Conservation (phyloP, 2,329 filamentous ascomycete genomes). For the Aschersonia sp. region DNA sequence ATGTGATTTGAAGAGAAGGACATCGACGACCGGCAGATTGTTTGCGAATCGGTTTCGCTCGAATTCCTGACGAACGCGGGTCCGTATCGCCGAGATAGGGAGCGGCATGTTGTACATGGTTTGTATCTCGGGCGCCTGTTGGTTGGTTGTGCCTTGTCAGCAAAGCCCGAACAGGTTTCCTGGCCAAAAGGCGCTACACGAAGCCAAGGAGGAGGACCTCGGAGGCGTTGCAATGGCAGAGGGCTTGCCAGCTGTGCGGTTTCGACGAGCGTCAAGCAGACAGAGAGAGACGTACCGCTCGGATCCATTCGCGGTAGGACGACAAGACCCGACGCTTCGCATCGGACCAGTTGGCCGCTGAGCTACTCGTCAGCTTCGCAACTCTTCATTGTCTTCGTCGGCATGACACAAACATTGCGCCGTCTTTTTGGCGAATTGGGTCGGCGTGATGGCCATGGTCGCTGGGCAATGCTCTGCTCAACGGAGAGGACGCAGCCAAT, state of each 20-base stretch:
- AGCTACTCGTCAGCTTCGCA: slow-evolving; percentile 19
- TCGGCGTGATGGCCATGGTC: slow-evolving; percentile 80
- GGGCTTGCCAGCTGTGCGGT: too few relatives aligned
- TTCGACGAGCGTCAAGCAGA: not conserved
- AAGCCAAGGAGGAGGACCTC: not conserved
- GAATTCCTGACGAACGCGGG: slow-evolving; percentile 92
- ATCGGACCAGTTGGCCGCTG: slow-evolving; percentile 81
- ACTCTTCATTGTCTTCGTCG: not conserved
- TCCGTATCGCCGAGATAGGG: slow-evolving; percentile 74
- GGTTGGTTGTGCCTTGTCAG: slow-evolving; percentile 20
- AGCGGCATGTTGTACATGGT: slow-evolving; percentile 91
- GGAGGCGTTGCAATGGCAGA: not conserved
- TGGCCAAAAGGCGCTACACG: not conserved
- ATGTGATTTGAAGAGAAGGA: slow-evolving; percentile 80
- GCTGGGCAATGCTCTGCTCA: slow-evolving; percentile 20
- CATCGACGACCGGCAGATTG: slow-evolving; percentile 76
- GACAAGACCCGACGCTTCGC: slow-evolving; percentile 75
- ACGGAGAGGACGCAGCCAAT: too few relatives aligned
- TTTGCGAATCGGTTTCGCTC: slow-evolving; percentile 89
- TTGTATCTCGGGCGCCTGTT: slow-evolving; percentile 86
- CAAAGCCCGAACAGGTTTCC: not conserved
- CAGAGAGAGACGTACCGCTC: slow-evolving; percentile 58
- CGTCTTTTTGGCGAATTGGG: slow-evolving; percentile 73
- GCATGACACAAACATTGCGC: slow-evolving; percentile 49
- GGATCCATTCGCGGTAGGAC: slow-evolving; percentile 90